These are phyloP conservation scores for Murraya paniculata DNA, from an alignment of 345 rosid species.

Conservation along the genomic window DNA sequence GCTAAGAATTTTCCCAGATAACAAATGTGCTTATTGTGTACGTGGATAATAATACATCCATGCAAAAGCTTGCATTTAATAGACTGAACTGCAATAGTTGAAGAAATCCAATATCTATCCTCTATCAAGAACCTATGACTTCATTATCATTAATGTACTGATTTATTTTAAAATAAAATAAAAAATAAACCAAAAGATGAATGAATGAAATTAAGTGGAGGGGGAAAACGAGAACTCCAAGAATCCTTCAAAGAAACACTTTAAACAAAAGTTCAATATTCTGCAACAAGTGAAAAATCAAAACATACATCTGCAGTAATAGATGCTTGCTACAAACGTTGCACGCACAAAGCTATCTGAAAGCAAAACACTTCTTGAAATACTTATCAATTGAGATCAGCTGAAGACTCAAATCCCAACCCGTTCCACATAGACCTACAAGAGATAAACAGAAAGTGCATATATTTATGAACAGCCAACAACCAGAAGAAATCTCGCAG, in stretches of 20 bases:
- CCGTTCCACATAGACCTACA: constrained; percentile 59
- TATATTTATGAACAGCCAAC: constrained; percentile 41
- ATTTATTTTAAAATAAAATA: not conserved
- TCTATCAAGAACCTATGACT: constrained; percentile 8
- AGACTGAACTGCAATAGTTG: not conserved
- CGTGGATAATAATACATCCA: not conserved
- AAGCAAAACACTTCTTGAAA: constrained; percentile 48
- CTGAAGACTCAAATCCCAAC: constrained; percentile 41
- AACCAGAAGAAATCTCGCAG: constrained; percentile 34
- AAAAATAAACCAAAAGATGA: not conserved
- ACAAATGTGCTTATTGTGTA: not conserved
- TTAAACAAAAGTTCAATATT: constrained; percentile 16
- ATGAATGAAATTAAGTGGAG: not conserved
- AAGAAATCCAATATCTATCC: constrained; percentile 2
- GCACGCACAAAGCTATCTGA: constrained; percentile 45
- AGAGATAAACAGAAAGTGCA: constrained; percentile 42
- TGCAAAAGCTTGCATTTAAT: constrained; percentile 7
- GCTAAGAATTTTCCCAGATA: constrained; percentile 5
- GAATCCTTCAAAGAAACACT: constrained; percentile 19
- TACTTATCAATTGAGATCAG: constrained; percentile 42
- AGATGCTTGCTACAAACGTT: constrained; percentile 54
- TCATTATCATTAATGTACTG: not conserved
- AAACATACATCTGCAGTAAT: constrained; percentile 58
- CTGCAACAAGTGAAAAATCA: constrained; percentile 39
- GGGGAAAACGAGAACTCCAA: constrained; percentile 9